Base-by-base conservation (phyloP, 2,329 filamentous ascomycete species). In the Phaeosphaeriaceae sp. region DNA sequence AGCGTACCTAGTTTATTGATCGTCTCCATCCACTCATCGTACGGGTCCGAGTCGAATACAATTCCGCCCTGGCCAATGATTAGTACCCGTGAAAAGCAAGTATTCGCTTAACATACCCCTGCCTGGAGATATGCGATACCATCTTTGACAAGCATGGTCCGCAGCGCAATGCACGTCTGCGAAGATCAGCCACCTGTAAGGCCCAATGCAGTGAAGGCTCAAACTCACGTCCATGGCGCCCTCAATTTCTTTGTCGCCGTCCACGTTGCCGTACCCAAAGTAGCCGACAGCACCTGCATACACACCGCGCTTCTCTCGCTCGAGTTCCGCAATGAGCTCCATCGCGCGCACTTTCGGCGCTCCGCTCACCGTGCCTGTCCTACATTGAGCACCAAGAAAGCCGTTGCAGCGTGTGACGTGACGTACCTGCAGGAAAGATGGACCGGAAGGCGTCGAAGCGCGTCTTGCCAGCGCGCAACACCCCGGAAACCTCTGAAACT, bases 231-330 rank as follows among this genome's bases (percentile, higher is more conserved):
- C 93, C 93, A 97, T 97, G 21, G 91, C 91, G 7, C 93, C 94
- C 71, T 96, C 91, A 11, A 84, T 82, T 55, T 87, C 82, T 51
- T 79, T 82, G 44, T 89, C 83, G 7, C 82, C 79, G 49, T 89
- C 87, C 47, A 94, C 85, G 52, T 86, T 86, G 60, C 88, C 88
- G 73, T 96, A 98, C 10, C 94, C 94, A 78, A 97, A 99, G 81
- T 97, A 99, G 1, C 95, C 95, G 0, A 97, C 94, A 0, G 95
- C 95, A 25, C 95, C 95, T 9, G 95, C 95, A 74, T 99, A 99
- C 41, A 98, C 88, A 42, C 95, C 94, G 54, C 95, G 86, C 84
- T 97, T 97, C 84, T 99, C 95, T 64, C 86, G 83, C 80, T 99
- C 95, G 48, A 98, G 82, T 81, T 98, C 94, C 48, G 91, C 93